These are phyloP conservation scores for Kodamaea sp. DNA, from an alignment of 1,139 yeast species.

Conservation along the genomic window DNA sequence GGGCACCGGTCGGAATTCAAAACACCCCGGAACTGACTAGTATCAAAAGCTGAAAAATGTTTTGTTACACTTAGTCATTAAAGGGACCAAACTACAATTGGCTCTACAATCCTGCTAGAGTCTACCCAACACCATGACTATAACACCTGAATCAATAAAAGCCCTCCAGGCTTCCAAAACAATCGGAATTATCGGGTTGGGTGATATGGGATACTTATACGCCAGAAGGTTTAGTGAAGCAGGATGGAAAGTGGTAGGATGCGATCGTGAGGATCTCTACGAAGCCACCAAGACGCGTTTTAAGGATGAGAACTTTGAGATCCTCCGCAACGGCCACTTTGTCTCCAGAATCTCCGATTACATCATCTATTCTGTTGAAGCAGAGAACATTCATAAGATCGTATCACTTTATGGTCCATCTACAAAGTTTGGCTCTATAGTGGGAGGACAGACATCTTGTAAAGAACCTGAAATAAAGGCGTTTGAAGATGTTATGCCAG, in stretches of 20 bases:
- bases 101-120: not conserved
- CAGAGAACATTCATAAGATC: conserved; percentile 72
- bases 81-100: no score
- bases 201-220: conserved; percentile 93
- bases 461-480: conserved; percentile 89
- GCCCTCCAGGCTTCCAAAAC: conserved; percentile 34
- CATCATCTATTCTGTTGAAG: conserved; percentile 87
- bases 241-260: conserved; percentile 91
- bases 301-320: conserved; percentile 47
- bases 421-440: conserved; percentile 82
- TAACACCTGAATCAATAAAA: not conserved
- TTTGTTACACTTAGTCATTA: no score
- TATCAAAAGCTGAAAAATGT: no score
- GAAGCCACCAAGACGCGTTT: conserved; percentile 47
- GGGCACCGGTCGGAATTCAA: no score
- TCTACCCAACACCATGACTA: not conserved
- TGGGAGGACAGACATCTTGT: conserved; percentile 98
- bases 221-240: conserved; percentile 76
- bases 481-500: conserved; percentile 72
- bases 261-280: conserved; percentile 76
- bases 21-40: no score
- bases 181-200: conserved; percentile 91
- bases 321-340: conserved; percentile 73
- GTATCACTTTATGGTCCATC: conserved; percentile 81
- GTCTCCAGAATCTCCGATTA: conserved; percentile 83